Percentiles rank a stretch among this genome's conserved stretches.
phyloP scores from a whole-genome alignment of 2,329 filamentous ascomycete genomes.

The Neopestalotiopsis sp. region DNA sequence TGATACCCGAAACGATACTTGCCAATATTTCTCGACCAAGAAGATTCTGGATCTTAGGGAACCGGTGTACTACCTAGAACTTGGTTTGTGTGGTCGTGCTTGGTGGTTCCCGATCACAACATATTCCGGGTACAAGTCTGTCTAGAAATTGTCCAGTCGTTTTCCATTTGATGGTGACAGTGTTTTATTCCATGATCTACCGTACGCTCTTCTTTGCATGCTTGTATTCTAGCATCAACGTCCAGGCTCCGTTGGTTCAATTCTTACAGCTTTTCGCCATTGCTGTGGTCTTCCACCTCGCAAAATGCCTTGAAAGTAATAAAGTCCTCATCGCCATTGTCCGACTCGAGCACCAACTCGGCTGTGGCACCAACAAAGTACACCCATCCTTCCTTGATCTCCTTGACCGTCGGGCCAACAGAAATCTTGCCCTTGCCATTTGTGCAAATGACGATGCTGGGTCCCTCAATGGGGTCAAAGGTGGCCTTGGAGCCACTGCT shows the following conservation, averaged over 20 bases:
- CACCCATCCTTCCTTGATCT: slow-evolving; percentile 75
- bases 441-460: slow-evolving; percentile 93
- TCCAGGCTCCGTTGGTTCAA: neutral
- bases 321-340: slow-evolving; percentile 69
- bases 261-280: slow-evolving; percentile 31
- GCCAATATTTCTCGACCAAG: neutral
- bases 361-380: slow-evolving; percentile 90
- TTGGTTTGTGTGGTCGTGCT: no score
- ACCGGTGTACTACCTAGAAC: no score
- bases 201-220: neutral
- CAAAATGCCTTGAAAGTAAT: slow-evolving; percentile 94
- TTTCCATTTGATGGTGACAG: no score
- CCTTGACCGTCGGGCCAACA: slow-evolving; percentile 81
- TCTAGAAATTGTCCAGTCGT: no score
- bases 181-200: no score
- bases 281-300: slow-evolving; percentile 68
- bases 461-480: slow-evolving; percentile 85
- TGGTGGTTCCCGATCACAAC: no score
- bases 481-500: slow-evolving; percentile 78
- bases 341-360: slow-evolving; percentile 78
- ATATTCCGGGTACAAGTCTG: no score
- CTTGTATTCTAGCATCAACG: neutral
- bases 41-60: no score
- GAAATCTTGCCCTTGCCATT: slow-evolving; percentile 81
- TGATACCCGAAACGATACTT: neutral